These are phyloP conservation scores for Lactarius akahatsu DNA, from an alignment of 768 basidiomycete species.

Conservation along the genomic window DNA sequence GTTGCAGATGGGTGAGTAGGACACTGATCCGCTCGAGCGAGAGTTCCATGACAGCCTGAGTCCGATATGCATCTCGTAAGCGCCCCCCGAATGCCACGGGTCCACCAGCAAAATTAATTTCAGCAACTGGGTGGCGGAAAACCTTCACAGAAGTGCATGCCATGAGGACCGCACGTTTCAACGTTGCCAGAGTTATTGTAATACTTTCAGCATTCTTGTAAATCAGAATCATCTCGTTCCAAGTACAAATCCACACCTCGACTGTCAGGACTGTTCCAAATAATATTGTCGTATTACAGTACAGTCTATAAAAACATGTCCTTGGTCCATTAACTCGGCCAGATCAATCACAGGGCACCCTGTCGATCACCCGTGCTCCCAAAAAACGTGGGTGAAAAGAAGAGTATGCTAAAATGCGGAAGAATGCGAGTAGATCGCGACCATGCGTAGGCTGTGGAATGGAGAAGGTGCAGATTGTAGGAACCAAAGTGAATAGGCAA, in stretches of 20 bases:
- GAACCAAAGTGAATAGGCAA: conserved; percentile 17
- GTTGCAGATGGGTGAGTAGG: conserved; percentile 55
- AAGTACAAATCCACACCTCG: not conserved
- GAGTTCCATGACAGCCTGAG: conserved; percentile 54
- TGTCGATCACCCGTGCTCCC: not conserved
- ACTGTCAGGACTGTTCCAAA: conserved; percentile 27
- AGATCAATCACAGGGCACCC: conserved; percentile 11
- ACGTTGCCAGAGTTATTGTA: not conserved
- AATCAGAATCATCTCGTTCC: too few relatives aligned
- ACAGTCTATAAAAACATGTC: conserved; percentile 21
- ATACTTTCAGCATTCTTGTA: not conserved
- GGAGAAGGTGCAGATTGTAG: conserved; percentile 7
- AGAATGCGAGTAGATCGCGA: not conserved
- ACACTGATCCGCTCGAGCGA: conserved; percentile 56
- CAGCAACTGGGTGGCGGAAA: not conserved
- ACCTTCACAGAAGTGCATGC: not conserved
- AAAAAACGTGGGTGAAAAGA: conserved; percentile 1
- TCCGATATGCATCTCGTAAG: too few relatives aligned
- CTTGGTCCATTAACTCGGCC: conserved; percentile 11
- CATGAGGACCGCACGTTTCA: not conserved
- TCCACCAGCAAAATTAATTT: not conserved
- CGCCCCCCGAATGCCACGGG: not conserved
- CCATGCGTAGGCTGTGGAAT: conserved; percentile 17
- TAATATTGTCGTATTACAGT: conserved; percentile 18
- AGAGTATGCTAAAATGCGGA: conserved; percentile 4